phyloP scores from a whole-genome alignment of 257 asterid genomes.

The Jacaranda mimosifolia region DNA sequence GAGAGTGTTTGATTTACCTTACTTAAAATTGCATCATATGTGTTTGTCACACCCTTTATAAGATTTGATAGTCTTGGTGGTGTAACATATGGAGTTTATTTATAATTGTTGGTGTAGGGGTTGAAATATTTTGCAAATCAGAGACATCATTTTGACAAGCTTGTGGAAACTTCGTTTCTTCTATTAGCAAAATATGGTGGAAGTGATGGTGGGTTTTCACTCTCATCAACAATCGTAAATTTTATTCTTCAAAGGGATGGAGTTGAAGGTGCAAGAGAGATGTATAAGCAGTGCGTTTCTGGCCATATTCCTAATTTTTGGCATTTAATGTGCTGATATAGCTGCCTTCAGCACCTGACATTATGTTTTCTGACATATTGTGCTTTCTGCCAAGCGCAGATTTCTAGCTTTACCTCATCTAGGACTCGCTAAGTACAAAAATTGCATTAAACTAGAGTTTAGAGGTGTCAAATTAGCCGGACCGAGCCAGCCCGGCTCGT shows the following conservation, averaged over 20 bases:
- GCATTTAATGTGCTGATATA: slow-evolving; percentile 23
- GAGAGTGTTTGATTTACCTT: neutral
- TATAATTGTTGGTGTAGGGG: slow-evolving; percentile 61
- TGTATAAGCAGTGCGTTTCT: slow-evolving; percentile 71
- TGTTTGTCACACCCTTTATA: neutral
- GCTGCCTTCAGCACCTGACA: neutral
- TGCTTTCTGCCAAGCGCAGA: slow-evolving; percentile 50
- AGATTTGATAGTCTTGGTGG: slow-evolving; percentile 1
- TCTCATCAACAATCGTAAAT: slow-evolving; percentile 67
- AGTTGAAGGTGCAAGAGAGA: slow-evolving; percentile 67
- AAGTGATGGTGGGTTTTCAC: slow-evolving; percentile 79
- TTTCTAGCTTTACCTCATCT: slow-evolving; percentile 88
- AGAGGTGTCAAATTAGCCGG: too few relatives aligned
- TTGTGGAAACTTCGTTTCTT: slow-evolving; percentile 65
- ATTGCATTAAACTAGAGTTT: slow-evolving; percentile 80
- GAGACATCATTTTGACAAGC: slow-evolving; percentile 72
- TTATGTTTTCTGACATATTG: slow-evolving; percentile 28
- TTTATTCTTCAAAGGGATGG: slow-evolving; percentile 78
- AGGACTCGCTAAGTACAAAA: slow-evolving; percentile 66
- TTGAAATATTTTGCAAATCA: slow-evolving; percentile 73
- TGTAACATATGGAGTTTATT: slow-evolving; percentile 24
- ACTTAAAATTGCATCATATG: neutral
- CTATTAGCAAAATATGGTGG: slow-evolving; percentile 78
- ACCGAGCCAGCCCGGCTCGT: too few relatives aligned
- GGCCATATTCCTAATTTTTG: neutral